phyloP scores from a whole-genome alignment of 768 basidiomycete species.

The Lactifluus volemus region DNA sequence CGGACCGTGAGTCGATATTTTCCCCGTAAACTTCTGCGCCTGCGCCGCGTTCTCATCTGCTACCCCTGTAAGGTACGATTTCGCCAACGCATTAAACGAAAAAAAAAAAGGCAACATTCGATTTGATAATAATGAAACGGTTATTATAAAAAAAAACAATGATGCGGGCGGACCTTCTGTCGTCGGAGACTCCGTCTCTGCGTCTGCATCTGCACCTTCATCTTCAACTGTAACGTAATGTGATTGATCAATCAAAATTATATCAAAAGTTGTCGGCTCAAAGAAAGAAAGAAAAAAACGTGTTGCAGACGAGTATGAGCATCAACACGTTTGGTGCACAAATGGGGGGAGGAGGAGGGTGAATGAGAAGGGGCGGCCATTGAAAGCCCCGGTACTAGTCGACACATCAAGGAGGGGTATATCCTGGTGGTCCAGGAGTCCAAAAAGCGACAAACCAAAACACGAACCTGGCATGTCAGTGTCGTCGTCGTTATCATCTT shows the following conservation, averaged over 20 bases:
- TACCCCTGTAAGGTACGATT: constrained; percentile 42
- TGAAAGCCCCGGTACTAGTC: constrained; percentile 18
- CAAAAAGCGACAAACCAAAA: constrained; percentile 11
- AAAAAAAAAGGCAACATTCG: background rate
- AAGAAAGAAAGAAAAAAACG: background rate
- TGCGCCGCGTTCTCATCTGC: constrained; percentile 38
- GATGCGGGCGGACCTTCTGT: constrained; percentile 2
- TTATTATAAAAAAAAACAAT: background rate
- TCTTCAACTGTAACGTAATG: background rate
- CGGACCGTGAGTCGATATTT: constrained; percentile 76
- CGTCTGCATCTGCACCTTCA: background rate
- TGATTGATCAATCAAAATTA: background rate
- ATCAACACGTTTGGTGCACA: background rate
- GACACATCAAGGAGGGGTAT: constrained; percentile 45
- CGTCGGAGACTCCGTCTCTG: background rate
- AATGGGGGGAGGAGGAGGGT: constrained; percentile 7
- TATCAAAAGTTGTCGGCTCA: background rate
- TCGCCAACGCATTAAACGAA: background rate
- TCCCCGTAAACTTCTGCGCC: constrained; percentile 22
- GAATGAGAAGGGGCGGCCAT: background rate
- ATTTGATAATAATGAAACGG: background rate
- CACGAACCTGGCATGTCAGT: constrained; percentile 21
- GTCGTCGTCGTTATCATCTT: constrained; percentile 19
- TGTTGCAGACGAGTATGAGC: background rate
- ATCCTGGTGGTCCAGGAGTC: constrained; percentile 38